Evolutionary conservation across 2,329 filamentous ascomycete species (phyloP).

Genomic region (Remersonia thermophila): DNA sequence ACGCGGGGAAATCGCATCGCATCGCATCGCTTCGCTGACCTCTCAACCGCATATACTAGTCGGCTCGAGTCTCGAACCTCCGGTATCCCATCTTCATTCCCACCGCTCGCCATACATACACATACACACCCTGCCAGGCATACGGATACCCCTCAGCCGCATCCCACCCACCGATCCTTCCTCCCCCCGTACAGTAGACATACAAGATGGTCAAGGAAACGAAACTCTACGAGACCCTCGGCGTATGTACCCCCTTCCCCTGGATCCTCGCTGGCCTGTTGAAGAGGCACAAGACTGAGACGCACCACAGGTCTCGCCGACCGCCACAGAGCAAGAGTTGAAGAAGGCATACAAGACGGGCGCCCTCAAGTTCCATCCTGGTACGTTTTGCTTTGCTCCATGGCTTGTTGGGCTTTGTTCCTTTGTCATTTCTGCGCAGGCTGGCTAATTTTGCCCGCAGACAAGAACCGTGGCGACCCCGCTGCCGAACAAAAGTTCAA

Average conservation of each 20-base stretch:
- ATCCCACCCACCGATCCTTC: not conserved
- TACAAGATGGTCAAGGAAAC: slow-evolving; percentile 25
- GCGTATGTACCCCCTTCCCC: slow-evolving; percentile 39
- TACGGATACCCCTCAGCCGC: not conserved
- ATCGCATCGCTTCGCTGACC: no score
- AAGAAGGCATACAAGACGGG: slow-evolving; percentile 83
- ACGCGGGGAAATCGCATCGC: no score
- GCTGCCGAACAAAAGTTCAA: slow-evolving; percentile 97
- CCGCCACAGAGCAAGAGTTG: slow-evolving; percentile 71
- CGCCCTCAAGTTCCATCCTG: slow-evolving; percentile 74
- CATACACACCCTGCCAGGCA: not conserved
- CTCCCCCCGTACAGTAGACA: slow-evolving; percentile 1
- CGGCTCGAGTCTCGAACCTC: no score
- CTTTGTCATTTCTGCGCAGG: not conserved
- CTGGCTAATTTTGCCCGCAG: slow-evolving; percentile 31
- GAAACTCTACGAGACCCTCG: slow-evolving; percentile 60
- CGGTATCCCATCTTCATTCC: no score
- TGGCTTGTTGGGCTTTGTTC: not conserved
- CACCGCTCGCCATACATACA: no score
- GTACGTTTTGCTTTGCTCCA: slow-evolving; percentile 39
- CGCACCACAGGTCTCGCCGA: slow-evolving; percentile 54
- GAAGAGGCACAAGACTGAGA: slow-evolving; percentile 6
- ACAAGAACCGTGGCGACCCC: slow-evolving; percentile 94
- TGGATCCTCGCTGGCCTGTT: not conserved
- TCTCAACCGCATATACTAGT: no score